These are phyloP conservation scores for Cyathus pygmaeus DNA, from an alignment of 1,284 basidiomycete species.

Conservation along the genomic window DNA sequence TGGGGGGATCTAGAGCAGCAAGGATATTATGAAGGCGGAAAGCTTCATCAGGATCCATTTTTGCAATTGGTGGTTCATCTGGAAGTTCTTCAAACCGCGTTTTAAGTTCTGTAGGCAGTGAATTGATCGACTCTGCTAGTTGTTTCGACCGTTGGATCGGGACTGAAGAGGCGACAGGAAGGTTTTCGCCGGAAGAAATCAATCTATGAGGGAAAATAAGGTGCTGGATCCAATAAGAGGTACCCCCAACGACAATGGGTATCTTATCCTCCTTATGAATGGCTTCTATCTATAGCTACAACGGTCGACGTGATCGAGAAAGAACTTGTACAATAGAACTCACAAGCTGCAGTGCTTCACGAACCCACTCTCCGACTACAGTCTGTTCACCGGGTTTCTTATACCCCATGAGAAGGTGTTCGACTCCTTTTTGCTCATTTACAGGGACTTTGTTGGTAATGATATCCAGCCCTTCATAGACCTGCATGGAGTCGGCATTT, in stretches of 20 bases:
- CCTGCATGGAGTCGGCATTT: constrained; percentile 98
- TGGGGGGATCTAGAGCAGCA: constrained; percentile 74
- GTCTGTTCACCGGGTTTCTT: constrained; percentile 89
- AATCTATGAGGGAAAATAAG: constrained; percentile 80
- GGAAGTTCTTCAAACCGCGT: constrained; percentile 66
- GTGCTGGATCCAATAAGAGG: constrained; percentile 98
- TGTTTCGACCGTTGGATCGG: constrained; percentile 39
- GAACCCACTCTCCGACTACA: constrained; percentile 87
- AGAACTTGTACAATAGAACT: constrained; percentile 33
- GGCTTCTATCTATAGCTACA: constrained; percentile 68
- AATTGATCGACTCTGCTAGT: constrained; percentile 49
- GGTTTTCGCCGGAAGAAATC: too few species aligned
- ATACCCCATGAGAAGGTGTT: constrained; percentile 91
- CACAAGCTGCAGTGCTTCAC: constrained; percentile 77
- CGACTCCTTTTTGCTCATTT: constrained; percentile 82
- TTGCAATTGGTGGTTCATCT: constrained; percentile 59
- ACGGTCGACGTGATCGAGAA: not conserved
- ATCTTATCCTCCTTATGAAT: constrained; percentile 70
- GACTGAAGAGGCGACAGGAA: not conserved
- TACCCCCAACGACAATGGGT: constrained; percentile 94
- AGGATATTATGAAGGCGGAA: constrained; percentile 77
- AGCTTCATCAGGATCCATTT: constrained; percentile 62
- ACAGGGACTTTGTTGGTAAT: constrained; percentile 94
- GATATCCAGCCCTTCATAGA: constrained; percentile 92
- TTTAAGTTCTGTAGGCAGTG: constrained; percentile 59